Evolutionary conservation across 257 asterid genomes (phyloP), one percentile per base, ranked within the genome.

Genomic region (Avicennia marina): DNA sequence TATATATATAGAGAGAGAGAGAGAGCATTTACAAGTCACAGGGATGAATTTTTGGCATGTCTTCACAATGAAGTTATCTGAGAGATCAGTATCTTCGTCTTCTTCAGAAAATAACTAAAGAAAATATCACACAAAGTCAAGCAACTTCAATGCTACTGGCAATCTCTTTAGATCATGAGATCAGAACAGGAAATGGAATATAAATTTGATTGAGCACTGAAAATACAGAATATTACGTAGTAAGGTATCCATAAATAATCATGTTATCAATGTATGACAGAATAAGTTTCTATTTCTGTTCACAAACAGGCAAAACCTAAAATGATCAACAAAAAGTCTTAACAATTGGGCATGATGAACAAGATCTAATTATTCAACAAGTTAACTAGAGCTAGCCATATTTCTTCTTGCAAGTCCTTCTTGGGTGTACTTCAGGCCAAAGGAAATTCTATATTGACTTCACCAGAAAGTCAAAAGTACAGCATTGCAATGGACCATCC

Each of bases 1-100:
- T 9, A 12, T 6, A 53, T 7, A n/a, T 2, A 53, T 15, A 24
- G 60, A 18, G 63, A 24, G 54, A 21, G 46, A 45, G 49, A 56
- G 34, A 53, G 62, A 61, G 38, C 64, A 63, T 55, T 74, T 88
- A 93, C 98, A 70, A 38, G 97, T 89, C 22, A 89, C 95, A 17
- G 97, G 95, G 77, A 93, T 86, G 85, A 93, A 74, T 73, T 78
- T 89, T 84, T 81, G 93, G 81, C 98, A 89, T 41, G 96, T 85
- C 95, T 84, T 89, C 68, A 86, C 94, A 32, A 89, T 86, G 85
- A 89, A 83, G 78, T 93, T 93, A 53, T 93, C 87, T 20, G 98
- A 81, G 69, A 93, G 78, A 75, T 93, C 97, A 27, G 79, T 68
- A 22, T 89, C 97, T 58, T 78, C 98, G 57, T 79, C 95, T 47